Base-by-base conservation (phyloP, 495 filamentous ascomycete genomes). In the Hypoxylon perforatum region DNA sequence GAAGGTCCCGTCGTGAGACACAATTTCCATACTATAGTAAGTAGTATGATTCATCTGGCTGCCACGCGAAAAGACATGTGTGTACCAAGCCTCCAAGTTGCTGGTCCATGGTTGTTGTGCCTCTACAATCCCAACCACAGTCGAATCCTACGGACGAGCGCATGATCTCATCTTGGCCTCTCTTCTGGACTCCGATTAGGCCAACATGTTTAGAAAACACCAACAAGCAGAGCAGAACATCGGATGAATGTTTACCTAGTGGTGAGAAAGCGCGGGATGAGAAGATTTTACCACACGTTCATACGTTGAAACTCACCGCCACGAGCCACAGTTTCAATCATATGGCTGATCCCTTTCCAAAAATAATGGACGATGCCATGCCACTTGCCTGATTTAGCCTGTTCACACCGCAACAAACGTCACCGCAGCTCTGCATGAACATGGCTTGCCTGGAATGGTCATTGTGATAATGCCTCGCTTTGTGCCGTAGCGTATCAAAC, bases 351-450 rank as follows among this genome's bases (percentile, higher is more conserved):
- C 67, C 39, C 61, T 52, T 39, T 55, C 23, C 38, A 8, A 62
- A 63, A 70, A 70, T 70, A 17, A n/a, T 52, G 35, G 35, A 22
- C 33, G 44, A 41, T 28, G 53, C 46, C 52, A 53, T 70, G 62
- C 46, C 54, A 70, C 67, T 66, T 70, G 44, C 67, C 67, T 48
- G 8, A 61, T 66, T 70, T 63, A 70, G 67, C 67, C 67, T 70
- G 51, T 70, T 66, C 53, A 48, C 63, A 70, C 63, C 67, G 63
- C 57, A 70, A 67, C 47, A 59, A 70, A 59, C 53, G 58, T 62
- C 53, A 62, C 57, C 35, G 61, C 47, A 49, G 48, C 36, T 17
- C 50, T 48, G 66, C 66, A 69, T 69, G 49, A 64, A 63, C 46
- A 53, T 61, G 56, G 61, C 57, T 61, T 70, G 61, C 56, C 65